phyloP scores from a whole-genome alignment of 345 rosid species.

The Citropsis articulata region DNA sequence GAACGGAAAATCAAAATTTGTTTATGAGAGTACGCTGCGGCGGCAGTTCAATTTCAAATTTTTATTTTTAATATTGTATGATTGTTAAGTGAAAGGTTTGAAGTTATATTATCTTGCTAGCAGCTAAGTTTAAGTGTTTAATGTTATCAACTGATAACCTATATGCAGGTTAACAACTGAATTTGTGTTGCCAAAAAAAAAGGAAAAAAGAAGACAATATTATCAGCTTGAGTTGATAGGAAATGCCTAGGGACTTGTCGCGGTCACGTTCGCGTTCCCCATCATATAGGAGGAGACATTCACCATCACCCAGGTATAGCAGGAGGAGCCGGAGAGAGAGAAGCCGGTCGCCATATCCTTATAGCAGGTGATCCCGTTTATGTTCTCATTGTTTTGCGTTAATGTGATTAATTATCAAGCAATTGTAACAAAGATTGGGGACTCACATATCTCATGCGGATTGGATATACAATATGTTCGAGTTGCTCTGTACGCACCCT shows the following conservation, averaged over 20 bases:
- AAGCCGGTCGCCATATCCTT: conserved; percentile 73
- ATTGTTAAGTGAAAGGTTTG: not conserved
- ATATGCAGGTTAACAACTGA: conserved; percentile 6
- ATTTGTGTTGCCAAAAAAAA: not conserved
- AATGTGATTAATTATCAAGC: conserved; percentile 17
- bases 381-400: conserved; percentile 24
- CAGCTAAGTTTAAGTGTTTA: not conserved
- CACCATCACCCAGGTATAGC: conserved; percentile 81
- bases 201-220: not conserved
- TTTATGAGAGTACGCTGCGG: not conserved
- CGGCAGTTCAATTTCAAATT: not conserved
- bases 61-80: not conserved
- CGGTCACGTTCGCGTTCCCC: conserved; percentile 77
- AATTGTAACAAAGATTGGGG: conserved; percentile 39
- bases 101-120: not conserved
- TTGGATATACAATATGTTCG: conserved; percentile 26
- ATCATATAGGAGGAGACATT: conserved; percentile 58
- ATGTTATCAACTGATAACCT: not conserved
- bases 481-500: conserved; percentile 28
- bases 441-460: conserved; percentile 28
- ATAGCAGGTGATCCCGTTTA: conserved; percentile 89
- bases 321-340: conserved; percentile 76
- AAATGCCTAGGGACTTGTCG: conserved; percentile 85
- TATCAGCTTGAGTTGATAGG: conserved; percentile 15
- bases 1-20: not conserved